These are phyloP conservation scores for Gynochthodes officinalis DNA, from an alignment of 257 asterid species.

Conservation along the genomic window DNA sequence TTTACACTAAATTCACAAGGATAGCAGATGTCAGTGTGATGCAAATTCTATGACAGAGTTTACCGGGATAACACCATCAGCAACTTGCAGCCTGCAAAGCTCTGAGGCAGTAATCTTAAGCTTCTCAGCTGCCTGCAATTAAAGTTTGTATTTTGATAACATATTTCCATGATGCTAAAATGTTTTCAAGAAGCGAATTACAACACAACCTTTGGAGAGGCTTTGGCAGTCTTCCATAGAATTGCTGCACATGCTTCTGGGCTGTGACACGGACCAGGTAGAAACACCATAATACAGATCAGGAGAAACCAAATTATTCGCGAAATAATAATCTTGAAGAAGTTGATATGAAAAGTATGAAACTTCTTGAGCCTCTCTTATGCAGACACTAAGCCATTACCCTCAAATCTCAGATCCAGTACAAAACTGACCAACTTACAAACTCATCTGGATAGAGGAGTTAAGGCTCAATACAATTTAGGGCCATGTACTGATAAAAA, in stretches of 20 bases:
- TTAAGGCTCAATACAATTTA: conserved; percentile 8
- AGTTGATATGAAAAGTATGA: no score
- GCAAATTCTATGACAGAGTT: background rate
- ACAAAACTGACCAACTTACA: no score
- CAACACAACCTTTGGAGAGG: conserved; percentile 71
- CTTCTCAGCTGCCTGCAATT: conserved; percentile 89
- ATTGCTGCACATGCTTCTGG: conserved; percentile 99
- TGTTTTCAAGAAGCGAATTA: background rate
- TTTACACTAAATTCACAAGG: background rate
- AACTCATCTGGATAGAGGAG: no score
- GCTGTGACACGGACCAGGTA: conserved; percentile 45
- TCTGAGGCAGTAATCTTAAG: conserved; percentile 82
- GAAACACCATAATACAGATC: background rate
- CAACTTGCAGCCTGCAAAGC: conserved; percentile 58
- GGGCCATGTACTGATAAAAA: background rate
- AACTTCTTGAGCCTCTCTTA: no score
- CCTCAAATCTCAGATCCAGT: no score
- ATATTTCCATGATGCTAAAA: conserved; percentile 17
- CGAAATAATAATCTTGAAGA: no score
- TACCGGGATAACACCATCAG: conserved; percentile 85
- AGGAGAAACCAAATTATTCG: background rate
- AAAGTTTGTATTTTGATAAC: conserved; percentile 22
- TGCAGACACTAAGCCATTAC: no score
- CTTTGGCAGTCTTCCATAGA: conserved; percentile 81
- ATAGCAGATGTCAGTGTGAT: background rate